These are phyloP conservation scores for Claviceps cyperi DNA, from an alignment of 2,329 filamentous ascomycete genomes.

Conservation along the genomic window DNA sequence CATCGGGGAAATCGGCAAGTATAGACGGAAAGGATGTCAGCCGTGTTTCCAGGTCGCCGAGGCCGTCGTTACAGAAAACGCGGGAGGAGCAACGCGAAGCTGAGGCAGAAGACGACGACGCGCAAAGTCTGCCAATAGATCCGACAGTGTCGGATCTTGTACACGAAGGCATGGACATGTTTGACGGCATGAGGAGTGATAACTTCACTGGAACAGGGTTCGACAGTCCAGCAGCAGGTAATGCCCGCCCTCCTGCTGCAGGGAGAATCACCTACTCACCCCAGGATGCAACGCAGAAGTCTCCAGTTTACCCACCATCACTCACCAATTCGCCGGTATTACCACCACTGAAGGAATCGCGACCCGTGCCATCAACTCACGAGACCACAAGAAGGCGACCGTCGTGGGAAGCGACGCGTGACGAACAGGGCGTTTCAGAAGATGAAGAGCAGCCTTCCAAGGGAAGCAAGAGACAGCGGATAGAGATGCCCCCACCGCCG, in stretches of 20 bases:
- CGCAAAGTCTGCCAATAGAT: neutral
- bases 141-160: conserved; percentile 16
- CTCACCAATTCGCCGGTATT: neutral
- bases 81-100: conserved; percentile 11
- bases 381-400: conserved; percentile 3
- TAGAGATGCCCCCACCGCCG: conserved; percentile 12
- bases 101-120: conserved; percentile 10
- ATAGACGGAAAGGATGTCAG: conserved; percentile 8
- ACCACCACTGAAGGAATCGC: neutral
- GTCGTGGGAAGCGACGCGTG: neutral
- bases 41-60: conserved; percentile 12
- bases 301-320: neutral
- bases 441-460: conserved; percentile 11
- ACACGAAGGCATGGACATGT: conserved; percentile 30
- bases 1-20: conserved; percentile 5
- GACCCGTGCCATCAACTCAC: neutral
- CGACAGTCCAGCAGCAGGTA: conserved; percentile 7
- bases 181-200: conserved; percentile 18
- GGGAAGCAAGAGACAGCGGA: conserved; percentile 15
- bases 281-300: conserved; percentile 2
- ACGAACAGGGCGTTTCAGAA: conserved; percentile 7
- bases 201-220: conserved; percentile 1
- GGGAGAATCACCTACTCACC: conserved; percentile 1
- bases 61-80: neutral
- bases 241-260: neutral